Conservation (phyloP, 257 asterid species). For the Voacanga thouarsii region DNA sequence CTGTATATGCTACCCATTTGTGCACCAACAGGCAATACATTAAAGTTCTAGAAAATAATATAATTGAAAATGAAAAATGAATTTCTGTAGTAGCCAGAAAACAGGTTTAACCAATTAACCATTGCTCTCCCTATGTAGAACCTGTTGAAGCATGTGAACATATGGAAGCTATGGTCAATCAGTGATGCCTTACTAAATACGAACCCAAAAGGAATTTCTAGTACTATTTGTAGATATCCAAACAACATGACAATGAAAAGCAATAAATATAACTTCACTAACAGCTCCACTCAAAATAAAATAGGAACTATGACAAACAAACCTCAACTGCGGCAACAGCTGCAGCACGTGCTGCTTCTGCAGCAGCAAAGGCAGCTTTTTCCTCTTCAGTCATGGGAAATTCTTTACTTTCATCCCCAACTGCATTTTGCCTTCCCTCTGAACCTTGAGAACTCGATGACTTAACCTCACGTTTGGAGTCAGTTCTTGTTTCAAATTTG, state of each 20-base stretch:
- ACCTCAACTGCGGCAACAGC: conserved; percentile 98
- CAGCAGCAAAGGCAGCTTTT: conserved; percentile 83
- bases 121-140: not conserved
- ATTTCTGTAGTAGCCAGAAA: not conserved
- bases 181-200: not conserved
- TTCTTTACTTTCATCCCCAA: conserved; percentile 42
- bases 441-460: conserved; percentile 56
- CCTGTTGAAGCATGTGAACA: not conserved
- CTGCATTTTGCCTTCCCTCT: conserved; percentile 38
- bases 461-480: conserved; percentile 46
- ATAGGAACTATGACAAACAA: conserved; percentile 22
- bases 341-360: conserved; percentile 93
- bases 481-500: conserved; percentile 35
- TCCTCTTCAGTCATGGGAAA: conserved; percentile 84
- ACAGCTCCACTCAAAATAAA: not conserved
- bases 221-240: not conserved
- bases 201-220: not conserved
- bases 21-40: not conserved
- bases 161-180: not conserved
- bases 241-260: not conserved
- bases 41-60: not conserved
- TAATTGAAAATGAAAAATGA: not conserved
- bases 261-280: not conserved
- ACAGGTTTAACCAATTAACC: not conserved
- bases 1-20: not conserved